Conservation (phyloP, 1,284 basidiomycete species). For the Ceratobasidium sp. region DNA sequence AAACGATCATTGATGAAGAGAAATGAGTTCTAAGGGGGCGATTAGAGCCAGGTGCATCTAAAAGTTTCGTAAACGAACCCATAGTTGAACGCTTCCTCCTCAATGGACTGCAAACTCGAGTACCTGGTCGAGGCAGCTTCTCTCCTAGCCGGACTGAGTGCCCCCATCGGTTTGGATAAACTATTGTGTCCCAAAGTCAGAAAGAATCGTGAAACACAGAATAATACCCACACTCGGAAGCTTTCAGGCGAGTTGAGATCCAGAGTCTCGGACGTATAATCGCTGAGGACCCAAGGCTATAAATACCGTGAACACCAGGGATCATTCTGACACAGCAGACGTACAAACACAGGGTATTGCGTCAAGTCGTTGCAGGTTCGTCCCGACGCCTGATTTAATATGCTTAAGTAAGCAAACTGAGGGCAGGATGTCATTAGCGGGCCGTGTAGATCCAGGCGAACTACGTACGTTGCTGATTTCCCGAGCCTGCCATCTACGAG, state of each 20-base stretch:
- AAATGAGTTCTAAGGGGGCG: constrained; percentile 76
- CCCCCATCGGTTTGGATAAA: constrained; percentile 90
- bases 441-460: background rate
- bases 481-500: constrained; percentile 81
- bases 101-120: constrained; percentile 77
- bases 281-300: constrained; percentile 84
- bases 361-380: constrained; percentile 94
- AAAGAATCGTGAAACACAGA: background rate
- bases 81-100: constrained; percentile 88
- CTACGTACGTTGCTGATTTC: constrained; percentile 84
- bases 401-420: constrained; percentile 85
- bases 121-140: constrained; percentile 81
- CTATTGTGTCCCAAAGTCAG: constrained; percentile 49
- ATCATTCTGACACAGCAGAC: constrained; percentile 45
- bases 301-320: constrained; percentile 22
- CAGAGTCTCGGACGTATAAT: constrained; percentile 78
- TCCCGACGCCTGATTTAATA: constrained; percentile 88
- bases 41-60: constrained; percentile 41
- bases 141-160: constrained; percentile 73
- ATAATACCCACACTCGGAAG: constrained; percentile 75
- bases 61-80: constrained; percentile 47
- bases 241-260: constrained; percentile 70
- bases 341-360: constrained; percentile 91
- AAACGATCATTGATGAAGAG: constrained; percentile 95
- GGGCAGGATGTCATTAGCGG: constrained; percentile 21